phyloP scores from a whole-genome alignment of 2,329 filamentous ascomycete genomes.

The Blumeria hordei region DNA sequence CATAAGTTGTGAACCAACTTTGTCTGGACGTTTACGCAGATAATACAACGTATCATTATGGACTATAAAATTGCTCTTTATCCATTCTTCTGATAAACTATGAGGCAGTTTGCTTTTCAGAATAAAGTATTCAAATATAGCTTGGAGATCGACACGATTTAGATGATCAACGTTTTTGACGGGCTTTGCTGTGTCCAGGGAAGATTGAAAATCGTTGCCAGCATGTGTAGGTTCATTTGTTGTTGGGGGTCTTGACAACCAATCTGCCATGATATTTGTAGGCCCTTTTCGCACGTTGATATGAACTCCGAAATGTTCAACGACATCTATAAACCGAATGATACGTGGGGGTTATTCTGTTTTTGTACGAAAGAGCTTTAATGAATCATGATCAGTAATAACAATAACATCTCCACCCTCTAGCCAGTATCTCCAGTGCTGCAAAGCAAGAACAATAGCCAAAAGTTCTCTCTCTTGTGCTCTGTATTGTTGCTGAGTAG shows the following conservation, averaged over 20 bases:
- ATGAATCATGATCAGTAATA: neutral
- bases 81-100: neutral
- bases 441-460: neutral
- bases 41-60: neutral
- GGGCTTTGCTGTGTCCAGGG: neutral
- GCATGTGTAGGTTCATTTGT: neutral
- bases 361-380: neutral
- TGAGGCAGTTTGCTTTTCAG: neutral
- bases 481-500: neutral
- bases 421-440: neutral
- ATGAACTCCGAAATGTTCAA: conserved; percentile 1
- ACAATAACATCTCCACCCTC: neutral
- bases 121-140: neutral
- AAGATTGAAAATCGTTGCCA: neutral
- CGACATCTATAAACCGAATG: neutral
- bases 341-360: neutral
- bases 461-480: conserved; percentile 1
- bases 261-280: conserved; percentile 1
- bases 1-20: neutral
- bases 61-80: conserved; percentile 1
- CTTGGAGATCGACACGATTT: neutral
- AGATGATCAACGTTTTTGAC: neutral
- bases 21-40: neutral
- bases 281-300: neutral
- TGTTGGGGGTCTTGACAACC: neutral